These are phyloP conservation scores for Trypanosomatidae sp. DNA, from an alignment of 208 protist genomes.

Conservation along the genomic window DNA sequence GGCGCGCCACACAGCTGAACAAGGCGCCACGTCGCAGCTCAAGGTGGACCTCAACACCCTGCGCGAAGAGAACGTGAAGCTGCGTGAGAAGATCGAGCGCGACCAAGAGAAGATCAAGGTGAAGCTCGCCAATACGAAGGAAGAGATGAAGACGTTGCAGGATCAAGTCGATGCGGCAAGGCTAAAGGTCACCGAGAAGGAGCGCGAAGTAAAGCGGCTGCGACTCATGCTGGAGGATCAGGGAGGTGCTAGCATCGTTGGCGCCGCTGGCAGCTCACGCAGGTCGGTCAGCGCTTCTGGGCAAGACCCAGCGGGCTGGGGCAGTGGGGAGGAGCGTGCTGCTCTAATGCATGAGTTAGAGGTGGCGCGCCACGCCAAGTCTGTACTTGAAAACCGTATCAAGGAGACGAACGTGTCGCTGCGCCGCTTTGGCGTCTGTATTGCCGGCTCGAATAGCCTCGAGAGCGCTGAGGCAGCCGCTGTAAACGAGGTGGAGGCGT, in stretches of 20 bases:
- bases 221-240: slow-evolving; percentile 81
- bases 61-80: slow-evolving; percentile 81
- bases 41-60: slow-evolving; percentile 76
- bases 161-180: slow-evolving; percentile 72
- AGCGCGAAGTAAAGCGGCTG: slow-evolving; percentile 77
- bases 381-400: slow-evolving; percentile 62
- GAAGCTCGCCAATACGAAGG: slow-evolving; percentile 80
- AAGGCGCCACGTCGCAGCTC: slow-evolving; percentile 70
- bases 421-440: slow-evolving; percentile 82
- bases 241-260: background rate
- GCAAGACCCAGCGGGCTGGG: slow-evolving; percentile 8
- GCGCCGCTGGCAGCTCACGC: slow-evolving; percentile 11
- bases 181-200: slow-evolving; percentile 55
- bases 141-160: slow-evolving; percentile 71
- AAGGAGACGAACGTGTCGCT: slow-evolving; percentile 82
- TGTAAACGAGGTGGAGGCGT: slow-evolving; percentile 42
- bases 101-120: slow-evolving; percentile 92
- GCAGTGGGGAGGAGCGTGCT: slow-evolving; percentile 30
- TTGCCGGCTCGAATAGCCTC: slow-evolving; percentile 44
- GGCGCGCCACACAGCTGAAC: slow-evolving; percentile 60
- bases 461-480: slow-evolving; percentile 17
- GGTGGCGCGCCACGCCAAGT: slow-evolving; percentile 45
- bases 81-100: slow-evolving; percentile 90
- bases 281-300: slow-evolving; percentile 9
- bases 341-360: slow-evolving; percentile 55